Base-by-base conservation (phyloP, 2,329 filamentous ascomycete genomes). In the Fusarium sororula region DNA sequence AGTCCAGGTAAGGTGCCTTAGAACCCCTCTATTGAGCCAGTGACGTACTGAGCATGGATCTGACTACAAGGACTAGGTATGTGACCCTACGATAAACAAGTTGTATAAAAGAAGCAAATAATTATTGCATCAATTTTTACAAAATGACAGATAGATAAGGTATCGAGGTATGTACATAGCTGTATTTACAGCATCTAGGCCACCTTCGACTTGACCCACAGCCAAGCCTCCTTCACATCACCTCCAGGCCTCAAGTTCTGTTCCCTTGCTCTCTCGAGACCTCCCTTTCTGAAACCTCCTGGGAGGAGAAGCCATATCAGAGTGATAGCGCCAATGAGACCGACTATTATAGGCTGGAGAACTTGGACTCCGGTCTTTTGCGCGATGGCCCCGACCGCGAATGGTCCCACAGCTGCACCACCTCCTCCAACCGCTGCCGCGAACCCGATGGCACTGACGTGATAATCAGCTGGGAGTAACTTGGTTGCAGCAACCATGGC, bases 391-490 rank as follows among this genome's bases (percentile, higher is more conserved):
- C 92, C 92, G 1, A 93, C 89, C 1, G 88, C 88, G 86, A 94
- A 85, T 51, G 92, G 86, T 81, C 93, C 80, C 22, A 91, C 77
- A 3, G 93, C 91, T 2, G 91, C 93, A 1, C 94, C 94, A 5
- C 87, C 88, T 0, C 93, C 92, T 6, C 94, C 94, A 80, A 96
- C 90, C 0, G 94, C 93, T 41, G 93, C 90, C 1, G 92, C 92
- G 76, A 97, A 96, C 0, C 94, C 94, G 70, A 97, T 94, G 1
- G 91, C 90, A n/a, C 89, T 90, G 47, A 96, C 92, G 77, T 97
- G 94, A 32, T 94, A 84, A 68, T 93, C 88, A 44, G 85, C 86
- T 1, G 94, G 93, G 3, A 97, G 85, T 8, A 96, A 84, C 75
- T 94, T 95, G 0, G 93, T 94, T 9, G 91, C 90, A 2, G 90